phyloP scores from a whole-genome alignment of 768 basidiomycete genomes.

The Collybia sordida region DNA sequence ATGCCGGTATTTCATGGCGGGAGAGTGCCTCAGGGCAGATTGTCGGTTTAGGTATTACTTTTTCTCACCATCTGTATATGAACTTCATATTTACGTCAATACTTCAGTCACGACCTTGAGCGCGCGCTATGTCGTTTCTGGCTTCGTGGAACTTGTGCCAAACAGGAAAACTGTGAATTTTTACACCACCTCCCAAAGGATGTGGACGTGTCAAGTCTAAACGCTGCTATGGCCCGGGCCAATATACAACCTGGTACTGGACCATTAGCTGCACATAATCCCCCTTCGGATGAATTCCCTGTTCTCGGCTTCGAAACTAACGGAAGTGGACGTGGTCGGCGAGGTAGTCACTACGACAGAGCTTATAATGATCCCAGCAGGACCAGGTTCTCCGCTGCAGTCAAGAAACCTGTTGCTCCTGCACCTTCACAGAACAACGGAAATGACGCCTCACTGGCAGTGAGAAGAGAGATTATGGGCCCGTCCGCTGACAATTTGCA shows the following conservation, averaged over 20 bases:
- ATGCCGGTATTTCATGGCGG: conserved; percentile 95
- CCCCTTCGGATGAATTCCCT: conserved; percentile 71
- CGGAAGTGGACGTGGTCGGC: conserved; percentile 36
- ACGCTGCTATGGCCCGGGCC: conserved; percentile 65
- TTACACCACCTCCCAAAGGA: conserved; percentile 88
- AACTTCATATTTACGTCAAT: conserved; percentile 6
- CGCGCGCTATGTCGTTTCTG: conserved; percentile 95
- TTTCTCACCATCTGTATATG: not conserved
- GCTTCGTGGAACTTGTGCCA: conserved; percentile 96
- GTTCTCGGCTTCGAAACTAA: conserved; percentile 51
- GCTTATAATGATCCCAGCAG: conserved; percentile 76
- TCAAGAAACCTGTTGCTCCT: conserved; percentile 62
- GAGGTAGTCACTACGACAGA: conserved; percentile 39
- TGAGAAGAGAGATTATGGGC: conserved; percentile 59
- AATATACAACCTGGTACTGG: conserved; percentile 53
- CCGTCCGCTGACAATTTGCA: conserved; percentile 61
- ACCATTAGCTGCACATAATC: conserved; percentile 39
- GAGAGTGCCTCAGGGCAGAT: conserved; percentile 93
- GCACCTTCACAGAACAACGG: conserved; percentile 20
- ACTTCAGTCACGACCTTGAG: conserved; percentile 85
- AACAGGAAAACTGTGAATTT: conserved; percentile 96
- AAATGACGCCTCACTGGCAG: conserved; percentile 40
- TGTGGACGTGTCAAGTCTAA: conserved; percentile 73
- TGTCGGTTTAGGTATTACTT: conserved; percentile 87
- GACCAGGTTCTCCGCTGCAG: conserved; percentile 88